phyloP scores from a whole-genome alignment of 1,139 yeast genomes.

The Geotrichum reessii region DNA sequence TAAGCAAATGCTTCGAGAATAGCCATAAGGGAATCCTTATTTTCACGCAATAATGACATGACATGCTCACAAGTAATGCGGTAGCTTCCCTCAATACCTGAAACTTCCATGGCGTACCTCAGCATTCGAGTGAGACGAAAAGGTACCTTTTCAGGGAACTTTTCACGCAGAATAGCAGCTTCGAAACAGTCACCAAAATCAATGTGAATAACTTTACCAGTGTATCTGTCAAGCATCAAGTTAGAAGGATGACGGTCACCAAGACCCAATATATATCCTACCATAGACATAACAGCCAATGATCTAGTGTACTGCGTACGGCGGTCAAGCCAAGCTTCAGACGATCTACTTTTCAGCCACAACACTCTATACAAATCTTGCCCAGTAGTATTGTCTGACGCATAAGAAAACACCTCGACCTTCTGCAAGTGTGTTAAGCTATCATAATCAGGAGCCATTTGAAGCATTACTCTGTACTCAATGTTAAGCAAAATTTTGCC shows the following conservation, averaged over 20 bases:
- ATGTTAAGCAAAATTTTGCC: constrained; percentile 83
- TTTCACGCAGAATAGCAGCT: constrained; percentile 92
- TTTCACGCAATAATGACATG: constrained; percentile 87
- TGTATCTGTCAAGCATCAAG: constrained; percentile 85
- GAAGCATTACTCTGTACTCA: constrained; percentile 92
- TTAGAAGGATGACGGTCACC: constrained; percentile 99
- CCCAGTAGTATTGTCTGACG: constrained; percentile 91
- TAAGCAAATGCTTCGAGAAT: constrained; percentile 97
- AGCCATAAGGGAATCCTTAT: constrained; percentile 95
- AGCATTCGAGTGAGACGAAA: constrained; percentile 95
- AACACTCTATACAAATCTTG: constrained; percentile 92
- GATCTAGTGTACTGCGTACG: constrained; percentile 95
- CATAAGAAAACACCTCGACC: constrained; percentile 94
- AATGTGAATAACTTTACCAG: constrained; percentile 94
- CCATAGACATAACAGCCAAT: constrained; percentile 97
- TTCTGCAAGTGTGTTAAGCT: constrained; percentile 81
- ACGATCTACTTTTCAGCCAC: constrained; percentile 93
- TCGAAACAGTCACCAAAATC: constrained; percentile 99
- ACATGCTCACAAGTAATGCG: constrained; percentile 96
- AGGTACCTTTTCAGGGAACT: constrained; percentile 97
- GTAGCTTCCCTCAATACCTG: constrained; percentile 97
- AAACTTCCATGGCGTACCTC: constrained; percentile 97
- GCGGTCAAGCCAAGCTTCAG: constrained; percentile 97
- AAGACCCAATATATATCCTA: constrained; percentile 88
- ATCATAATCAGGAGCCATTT: constrained; percentile 98